Conservation (phyloP, 164 flowering plant genomes). For the Brasenia schreberi region DNA sequence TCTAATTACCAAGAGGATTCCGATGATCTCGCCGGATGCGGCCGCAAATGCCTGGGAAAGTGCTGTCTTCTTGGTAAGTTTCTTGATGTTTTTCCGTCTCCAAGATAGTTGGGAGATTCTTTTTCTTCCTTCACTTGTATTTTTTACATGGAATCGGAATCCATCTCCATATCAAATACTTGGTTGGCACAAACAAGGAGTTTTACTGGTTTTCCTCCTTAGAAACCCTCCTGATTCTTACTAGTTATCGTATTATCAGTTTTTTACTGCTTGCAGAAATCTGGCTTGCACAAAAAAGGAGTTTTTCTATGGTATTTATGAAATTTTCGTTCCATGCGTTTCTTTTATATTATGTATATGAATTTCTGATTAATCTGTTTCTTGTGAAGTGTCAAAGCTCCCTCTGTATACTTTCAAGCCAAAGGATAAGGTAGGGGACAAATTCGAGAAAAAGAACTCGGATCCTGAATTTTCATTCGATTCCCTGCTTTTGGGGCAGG, state of each 20-base stretch:
- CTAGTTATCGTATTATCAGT: not conserved
- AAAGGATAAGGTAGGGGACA: slow-evolving; percentile 7
- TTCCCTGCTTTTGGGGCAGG: slow-evolving; percentile 27
- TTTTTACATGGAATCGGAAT: no score
- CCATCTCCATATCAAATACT: no score
- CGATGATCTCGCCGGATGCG: slow-evolving; percentile 32
- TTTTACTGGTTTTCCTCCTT: no score
- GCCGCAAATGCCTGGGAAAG: slow-evolving; percentile 53
- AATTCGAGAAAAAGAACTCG: not conserved
- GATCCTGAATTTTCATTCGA: slow-evolving; percentile 12
- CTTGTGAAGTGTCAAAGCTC: slow-evolving; percentile 24
- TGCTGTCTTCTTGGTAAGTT: slow-evolving; percentile 51
- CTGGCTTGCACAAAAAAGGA: no score
- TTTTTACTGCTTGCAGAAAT: no score
- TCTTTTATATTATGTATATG: not conserved
- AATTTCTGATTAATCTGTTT: slow-evolving; percentile 2
- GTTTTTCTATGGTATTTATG: no score
- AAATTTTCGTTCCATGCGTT: not conserved
- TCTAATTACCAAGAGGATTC: slow-evolving; percentile 56
- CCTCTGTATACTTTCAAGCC: slow-evolving; percentile 34
- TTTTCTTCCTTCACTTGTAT: no score
- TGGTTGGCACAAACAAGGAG: no score
- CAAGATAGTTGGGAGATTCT: not conserved
- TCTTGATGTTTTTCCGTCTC: slow-evolving; percentile 1
- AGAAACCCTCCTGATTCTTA: no score